A percentile compares a stretch with the other conserved stretches of the same genome.
Evolutionary conservation across 1,139 yeast genomes (phyloP).

Genomic region (Geotrichum restrictum): DNA sequence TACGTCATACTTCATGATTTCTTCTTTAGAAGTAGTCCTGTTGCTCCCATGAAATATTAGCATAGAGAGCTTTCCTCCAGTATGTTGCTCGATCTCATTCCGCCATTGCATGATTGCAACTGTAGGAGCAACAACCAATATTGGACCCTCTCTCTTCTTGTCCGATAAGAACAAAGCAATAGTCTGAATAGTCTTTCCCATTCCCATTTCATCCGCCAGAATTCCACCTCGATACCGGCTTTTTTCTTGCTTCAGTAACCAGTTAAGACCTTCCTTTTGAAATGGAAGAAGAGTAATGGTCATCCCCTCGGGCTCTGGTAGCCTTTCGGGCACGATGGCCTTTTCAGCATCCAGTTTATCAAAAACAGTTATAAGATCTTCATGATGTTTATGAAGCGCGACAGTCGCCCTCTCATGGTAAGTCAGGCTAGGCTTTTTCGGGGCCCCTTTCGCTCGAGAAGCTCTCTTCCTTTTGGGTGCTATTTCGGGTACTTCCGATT

Average conservation of each 20-base stretch:
- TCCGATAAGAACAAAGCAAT: conserved; percentile 81
- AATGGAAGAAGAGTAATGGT: conserved; percentile 73
- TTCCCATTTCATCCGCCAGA: conserved; percentile 99
- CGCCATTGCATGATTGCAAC: conserved; percentile 98
- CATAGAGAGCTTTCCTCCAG: conserved; percentile 63
- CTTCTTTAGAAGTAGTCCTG: conserved; percentile 54
- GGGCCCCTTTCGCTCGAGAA: neutral
- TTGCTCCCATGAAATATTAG: conserved; percentile 82
- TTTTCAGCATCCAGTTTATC: conserved; percentile 47
- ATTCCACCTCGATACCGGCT: conserved; percentile 82
- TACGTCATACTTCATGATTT: conserved; percentile 66
- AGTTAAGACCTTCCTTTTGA: conserved; percentile 86
- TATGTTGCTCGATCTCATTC: conserved; percentile 81
- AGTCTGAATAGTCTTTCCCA: conserved; percentile 97
- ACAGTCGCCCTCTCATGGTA: conserved; percentile 43
- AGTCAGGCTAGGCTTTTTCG: conserved; percentile 1
- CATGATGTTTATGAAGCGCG: conserved; percentile 68
- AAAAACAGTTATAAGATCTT: conserved; percentile 69
- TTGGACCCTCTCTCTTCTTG: conserved; percentile 56
- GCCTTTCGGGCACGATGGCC: conserved; percentile 52
- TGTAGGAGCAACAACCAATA: conserved; percentile 91
- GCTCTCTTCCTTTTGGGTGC: conserved; percentile 9
- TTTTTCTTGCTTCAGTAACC: conserved; percentile 82
- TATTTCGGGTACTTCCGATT: no score
- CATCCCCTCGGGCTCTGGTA: conserved; percentile 78